phyloP scores from a whole-genome alignment of 345 rosid genomes.

The Eucalyptus decipiens region DNA sequence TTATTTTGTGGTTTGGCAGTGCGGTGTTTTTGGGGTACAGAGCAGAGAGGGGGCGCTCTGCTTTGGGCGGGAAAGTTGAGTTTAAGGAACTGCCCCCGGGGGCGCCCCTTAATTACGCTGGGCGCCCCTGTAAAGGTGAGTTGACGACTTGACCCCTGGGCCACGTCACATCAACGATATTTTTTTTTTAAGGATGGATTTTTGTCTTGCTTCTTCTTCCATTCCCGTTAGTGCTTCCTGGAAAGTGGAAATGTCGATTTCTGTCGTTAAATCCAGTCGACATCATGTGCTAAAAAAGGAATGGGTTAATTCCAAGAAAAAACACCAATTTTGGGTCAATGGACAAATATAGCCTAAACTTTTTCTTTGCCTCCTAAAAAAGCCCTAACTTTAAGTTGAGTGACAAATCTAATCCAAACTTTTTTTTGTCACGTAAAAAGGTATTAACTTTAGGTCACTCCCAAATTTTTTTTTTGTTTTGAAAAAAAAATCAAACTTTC shows the following conservation, averaged over 20 bases:
- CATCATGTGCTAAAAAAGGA: background rate
- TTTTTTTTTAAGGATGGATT: no score
- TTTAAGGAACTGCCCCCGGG: background rate
- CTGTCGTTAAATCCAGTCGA: background rate
- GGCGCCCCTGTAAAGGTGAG: background rate
- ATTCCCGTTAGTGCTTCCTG: no score
- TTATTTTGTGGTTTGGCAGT: background rate
- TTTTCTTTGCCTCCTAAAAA: no score
- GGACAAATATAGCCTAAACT: accelerated
- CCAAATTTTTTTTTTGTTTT: no score
- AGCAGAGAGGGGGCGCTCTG: background rate
- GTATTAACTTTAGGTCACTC: no score
- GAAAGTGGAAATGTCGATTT: background rate
- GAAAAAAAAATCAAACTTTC: no score
- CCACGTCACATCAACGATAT: background rate
- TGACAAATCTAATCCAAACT: accelerated
- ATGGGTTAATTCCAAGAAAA: no score
- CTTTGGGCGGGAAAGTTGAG: conserved; percentile 1
- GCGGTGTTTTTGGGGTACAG: background rate
- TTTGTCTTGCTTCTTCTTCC: no score
- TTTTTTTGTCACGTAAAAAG: no score
- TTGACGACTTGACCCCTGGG: background rate
- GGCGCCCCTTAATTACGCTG: background rate
- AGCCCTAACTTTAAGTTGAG: no score
- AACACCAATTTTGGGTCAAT: no score